phyloP scores from a whole-genome alignment of 1,284 basidiomycete species.

The Flammula alnicola region DNA sequence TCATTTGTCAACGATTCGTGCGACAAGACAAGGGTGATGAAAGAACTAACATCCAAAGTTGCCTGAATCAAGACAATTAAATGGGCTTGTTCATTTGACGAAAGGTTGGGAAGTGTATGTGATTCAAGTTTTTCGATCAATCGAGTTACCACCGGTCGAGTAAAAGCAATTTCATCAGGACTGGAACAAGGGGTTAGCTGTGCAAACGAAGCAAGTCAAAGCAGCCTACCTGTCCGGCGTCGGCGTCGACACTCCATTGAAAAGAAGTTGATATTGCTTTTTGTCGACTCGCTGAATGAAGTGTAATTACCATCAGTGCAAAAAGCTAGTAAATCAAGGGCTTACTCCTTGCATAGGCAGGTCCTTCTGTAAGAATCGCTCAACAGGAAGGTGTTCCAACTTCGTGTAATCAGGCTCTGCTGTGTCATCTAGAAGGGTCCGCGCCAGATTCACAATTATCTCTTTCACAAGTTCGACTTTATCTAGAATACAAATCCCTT shows the following conservation, averaged over 20 bases:
- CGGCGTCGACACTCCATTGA: slow-evolving; percentile 36
- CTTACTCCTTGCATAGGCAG: slow-evolving; percentile 20
- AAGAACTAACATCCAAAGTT: slow-evolving; percentile 72
- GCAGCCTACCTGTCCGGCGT: slow-evolving; percentile 3
- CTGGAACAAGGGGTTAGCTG: slow-evolving; percentile 30
- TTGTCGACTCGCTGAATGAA: slow-evolving; percentile 23
- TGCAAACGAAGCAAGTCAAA: background rate
- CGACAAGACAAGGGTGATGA: background rate
- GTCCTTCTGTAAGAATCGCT: slow-evolving; percentile 48
- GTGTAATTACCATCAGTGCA: slow-evolving; percentile 1
- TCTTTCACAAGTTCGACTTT: slow-evolving; percentile 85
- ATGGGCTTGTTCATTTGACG: slow-evolving; percentile 78
- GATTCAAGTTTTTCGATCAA: slow-evolving; percentile 70
- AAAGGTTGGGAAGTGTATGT: slow-evolving; percentile 69
- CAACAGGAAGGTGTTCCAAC: slow-evolving; percentile 56
- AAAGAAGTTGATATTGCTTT: slow-evolving; percentile 50
- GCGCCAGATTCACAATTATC: slow-evolving; percentile 72
- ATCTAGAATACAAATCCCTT: too few relatives aligned
- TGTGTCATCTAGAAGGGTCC: slow-evolving; percentile 34
- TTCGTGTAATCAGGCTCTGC: slow-evolving; percentile 8
- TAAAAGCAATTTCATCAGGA: slow-evolving; percentile 66
- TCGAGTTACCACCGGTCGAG: slow-evolving; percentile 59
- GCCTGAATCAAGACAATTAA: slow-evolving; percentile 84
- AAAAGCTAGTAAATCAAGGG: background rate
- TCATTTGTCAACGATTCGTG: slow-evolving; percentile 2